phyloP scores from a whole-genome alignment of 2,329 filamentous ascomycete genomes.

The Ophiobolus disseminans region DNA sequence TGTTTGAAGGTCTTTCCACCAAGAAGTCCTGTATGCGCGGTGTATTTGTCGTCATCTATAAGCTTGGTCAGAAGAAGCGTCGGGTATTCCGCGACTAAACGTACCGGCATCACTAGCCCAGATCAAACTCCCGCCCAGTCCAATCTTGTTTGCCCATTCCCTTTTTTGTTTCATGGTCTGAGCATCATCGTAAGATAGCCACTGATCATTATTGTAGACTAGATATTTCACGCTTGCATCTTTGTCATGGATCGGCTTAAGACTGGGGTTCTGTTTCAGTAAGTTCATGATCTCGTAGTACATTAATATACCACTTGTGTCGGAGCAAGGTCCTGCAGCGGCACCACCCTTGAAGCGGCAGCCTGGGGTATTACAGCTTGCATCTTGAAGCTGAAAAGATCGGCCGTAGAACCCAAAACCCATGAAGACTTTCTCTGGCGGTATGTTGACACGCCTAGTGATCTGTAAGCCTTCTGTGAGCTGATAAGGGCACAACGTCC shows the following conservation, averaged over 20 bases:
- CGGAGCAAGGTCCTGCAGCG: background rate
- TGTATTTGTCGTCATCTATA: too few species aligned
- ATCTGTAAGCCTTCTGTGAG: background rate
- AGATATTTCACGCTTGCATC: background rate
- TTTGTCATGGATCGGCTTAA: background rate
- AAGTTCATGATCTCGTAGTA: background rate
- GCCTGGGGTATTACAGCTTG: conserved; percentile 9
- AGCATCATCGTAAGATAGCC: background rate
- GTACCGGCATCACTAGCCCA: background rate
- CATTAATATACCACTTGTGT: background rate
- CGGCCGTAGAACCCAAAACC: conserved; percentile 57
- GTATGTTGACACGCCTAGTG: conserved; percentile 45
- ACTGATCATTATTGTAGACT: background rate
- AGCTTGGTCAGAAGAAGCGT: too few species aligned
- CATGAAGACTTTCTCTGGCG: conserved; percentile 50
- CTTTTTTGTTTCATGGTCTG: background rate
- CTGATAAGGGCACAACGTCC: background rate
- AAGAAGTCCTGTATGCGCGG: too few species aligned
- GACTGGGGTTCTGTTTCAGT: background rate
- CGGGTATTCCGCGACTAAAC: too few species aligned
- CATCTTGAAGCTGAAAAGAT: conserved; percentile 31
- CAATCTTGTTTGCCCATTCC: background rate
- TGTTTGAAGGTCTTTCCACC: too few species aligned
- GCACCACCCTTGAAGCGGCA: conserved; percentile 13
- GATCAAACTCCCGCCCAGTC: background rate